Evolutionary conservation across 73 alveolate species (phyloP), one percentile per base, ranked within the genome.

Genomic region (Symbiodinium pilosum): DNA sequence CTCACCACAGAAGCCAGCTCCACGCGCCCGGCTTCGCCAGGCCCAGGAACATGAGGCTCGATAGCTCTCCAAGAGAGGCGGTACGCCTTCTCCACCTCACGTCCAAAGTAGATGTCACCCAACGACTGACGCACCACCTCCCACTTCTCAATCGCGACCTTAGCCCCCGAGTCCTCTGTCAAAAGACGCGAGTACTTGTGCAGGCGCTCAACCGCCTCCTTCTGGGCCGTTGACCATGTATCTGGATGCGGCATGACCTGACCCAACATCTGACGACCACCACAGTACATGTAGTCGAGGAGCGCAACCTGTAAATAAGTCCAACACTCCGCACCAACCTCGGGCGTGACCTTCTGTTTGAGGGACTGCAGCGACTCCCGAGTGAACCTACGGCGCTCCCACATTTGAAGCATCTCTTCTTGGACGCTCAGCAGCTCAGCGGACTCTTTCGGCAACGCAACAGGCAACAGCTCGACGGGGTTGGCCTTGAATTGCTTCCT

Each of bases 401-500:
- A 36, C 0, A 16, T 28, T 2, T n/a, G 34, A 24, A 24, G 28
- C 93, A 85, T 26, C 38, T 44, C 52, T 9, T 4, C 20, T 18
- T 11, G 11, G 21, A 47, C 43, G 56, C 41, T 7, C 2, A 1
- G 56, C 77, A 30, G 36, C 2, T 7, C 83, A 0, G 28, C 26
- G n/a, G 32, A 44, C 34, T 38, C 59, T 12, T 85, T 3, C 14
- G 75, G 64, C 0, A 54, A 42, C 39, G 41, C 42, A 51, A 52
- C 3, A 2, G 84, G 84, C 0, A 52, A 59, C 28, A 86, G 43
- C 42, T 86, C 93, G 18, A 16, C 42, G 42, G 94, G 94, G n/a
- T 0, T 0, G 84, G 51, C 84, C 84, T 77, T 86, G 43, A 86
- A 86, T 30, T 86, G 94, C 94, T 34, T 41, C 30, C 84, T 86